Percentiles rank a stretch among this genome's conserved stretches.
phyloP scores from a whole-genome alignment of 768 basidiomycete species.

The Lactarius akahatsu region DNA sequence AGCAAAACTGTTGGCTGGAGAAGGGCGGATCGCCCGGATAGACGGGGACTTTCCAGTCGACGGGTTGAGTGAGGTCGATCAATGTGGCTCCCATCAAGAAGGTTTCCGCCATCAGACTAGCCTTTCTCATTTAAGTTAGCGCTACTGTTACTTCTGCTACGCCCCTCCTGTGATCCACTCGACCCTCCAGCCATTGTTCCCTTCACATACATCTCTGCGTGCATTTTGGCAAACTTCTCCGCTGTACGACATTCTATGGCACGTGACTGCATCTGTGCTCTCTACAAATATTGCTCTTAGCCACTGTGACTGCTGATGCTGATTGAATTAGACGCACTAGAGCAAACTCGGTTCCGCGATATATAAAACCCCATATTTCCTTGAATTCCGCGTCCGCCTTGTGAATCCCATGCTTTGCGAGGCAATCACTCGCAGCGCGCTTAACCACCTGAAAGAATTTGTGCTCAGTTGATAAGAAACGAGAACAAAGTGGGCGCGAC shows the following conservation, averaged over 20 bases:
- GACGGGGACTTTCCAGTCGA: slow-evolving; percentile 23
- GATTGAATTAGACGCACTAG: slow-evolving; percentile 26
- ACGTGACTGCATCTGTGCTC: slow-evolving; percentile 27
- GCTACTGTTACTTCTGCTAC: slow-evolving; percentile 20
- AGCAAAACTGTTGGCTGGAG: slow-evolving; percentile 22
- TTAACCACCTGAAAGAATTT: slow-evolving; percentile 40
- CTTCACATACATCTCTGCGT: slow-evolving; percentile 29
- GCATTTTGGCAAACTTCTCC: slow-evolving; percentile 24
- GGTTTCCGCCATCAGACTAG: background rate
- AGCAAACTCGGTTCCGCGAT: slow-evolving; percentile 32
- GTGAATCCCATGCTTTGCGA: slow-evolving; percentile 24
- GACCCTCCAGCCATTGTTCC: too few relatives aligned
- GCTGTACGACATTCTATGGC: slow-evolving; percentile 26
- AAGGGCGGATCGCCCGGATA: slow-evolving; percentile 37
- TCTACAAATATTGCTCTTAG: slow-evolving; percentile 11
- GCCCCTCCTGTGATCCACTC: slow-evolving; percentile 15
- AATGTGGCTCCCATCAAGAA: slow-evolving; percentile 9
- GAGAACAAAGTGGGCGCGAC: slow-evolving; percentile 24
- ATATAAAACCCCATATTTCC: slow-evolving; percentile 30
- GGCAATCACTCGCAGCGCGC: slow-evolving; percentile 37
- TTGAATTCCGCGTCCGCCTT: slow-evolving; percentile 31
- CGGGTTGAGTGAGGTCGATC: slow-evolving; percentile 30
- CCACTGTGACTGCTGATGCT: background rate
- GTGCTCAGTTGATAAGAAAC: background rate
- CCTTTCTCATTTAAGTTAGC: slow-evolving; percentile 15